Conservation (phyloP, 1,284 basidiomycete genomes). For the Heterobasidion occidentale region DNA sequence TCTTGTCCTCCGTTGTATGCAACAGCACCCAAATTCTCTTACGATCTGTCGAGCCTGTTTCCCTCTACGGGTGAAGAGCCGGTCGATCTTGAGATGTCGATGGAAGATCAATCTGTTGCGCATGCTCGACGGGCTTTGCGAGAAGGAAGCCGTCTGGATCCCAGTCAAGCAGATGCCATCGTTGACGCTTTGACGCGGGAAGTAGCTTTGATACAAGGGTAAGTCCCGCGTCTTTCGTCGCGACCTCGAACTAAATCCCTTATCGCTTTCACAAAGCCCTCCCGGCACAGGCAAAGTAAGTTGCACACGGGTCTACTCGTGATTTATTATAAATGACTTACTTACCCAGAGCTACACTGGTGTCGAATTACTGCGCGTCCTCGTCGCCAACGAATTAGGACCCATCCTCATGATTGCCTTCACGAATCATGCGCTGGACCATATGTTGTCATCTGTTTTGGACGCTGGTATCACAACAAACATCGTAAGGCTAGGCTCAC, state of each 20-base stretch:
- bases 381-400: constrained; percentile 10
- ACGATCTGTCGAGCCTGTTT: constrained; percentile 17
- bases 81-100: constrained; percentile 12
- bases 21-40: constrained; percentile 15
- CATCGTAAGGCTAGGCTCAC: constrained; percentile 9
- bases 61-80: constrained; percentile 5
- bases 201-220: constrained; percentile 13
- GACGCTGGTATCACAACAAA: constrained; percentile 10
- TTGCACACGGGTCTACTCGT: too few species aligned
- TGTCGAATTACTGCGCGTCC: constrained; percentile 14
- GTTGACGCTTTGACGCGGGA: constrained; percentile 10
- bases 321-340: neutral
- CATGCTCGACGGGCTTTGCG: constrained; percentile 6
- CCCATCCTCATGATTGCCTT: constrained; percentile 14
- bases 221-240: neutral
- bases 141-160: constrained; percentile 7
- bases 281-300: constrained; percentile 14
- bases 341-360: constrained; percentile 11
- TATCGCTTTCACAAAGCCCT: constrained; percentile 4
- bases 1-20: constrained; percentile 20
- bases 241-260: too few species aligned
- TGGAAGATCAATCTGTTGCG: constrained; percentile 12
- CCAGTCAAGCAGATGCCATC: constrained; percentile 10
- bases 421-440: constrained; percentile 15
- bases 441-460: constrained; percentile 11